Evolutionary conservation across 2,329 filamentous ascomycete genomes (phyloP).

Genomic region (Botryotinia globosa): DNA sequence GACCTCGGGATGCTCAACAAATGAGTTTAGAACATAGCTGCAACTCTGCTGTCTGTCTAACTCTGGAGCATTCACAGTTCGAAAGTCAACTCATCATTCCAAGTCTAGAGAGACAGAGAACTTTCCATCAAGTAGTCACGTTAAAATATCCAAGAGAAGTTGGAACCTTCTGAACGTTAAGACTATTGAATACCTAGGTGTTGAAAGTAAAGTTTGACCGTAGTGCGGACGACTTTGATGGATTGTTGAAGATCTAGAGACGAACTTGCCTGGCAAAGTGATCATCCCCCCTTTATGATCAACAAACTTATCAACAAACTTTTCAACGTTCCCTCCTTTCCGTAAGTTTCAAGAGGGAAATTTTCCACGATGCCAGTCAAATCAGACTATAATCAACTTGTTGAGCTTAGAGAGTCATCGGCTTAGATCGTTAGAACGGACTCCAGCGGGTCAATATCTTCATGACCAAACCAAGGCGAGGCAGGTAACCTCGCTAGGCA

Average conservation of each 20-base stretch:
- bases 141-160: no score
- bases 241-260: background rate
- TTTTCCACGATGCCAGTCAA: background rate
- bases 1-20: background rate
- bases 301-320: background rate
- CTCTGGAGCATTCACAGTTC: background rate
- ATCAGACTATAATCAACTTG: background rate
- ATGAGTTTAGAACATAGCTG: background rate
- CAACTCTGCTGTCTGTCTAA: background rate
- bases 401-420: background rate
- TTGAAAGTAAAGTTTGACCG: background rate
- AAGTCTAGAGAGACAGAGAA: background rate
- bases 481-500: background rate
- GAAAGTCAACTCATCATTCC: background rate
- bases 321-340: background rate
- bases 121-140: background rate
- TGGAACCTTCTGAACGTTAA: fast-evolving
- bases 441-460: background rate
- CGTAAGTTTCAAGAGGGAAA: background rate
- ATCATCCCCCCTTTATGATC: background rate
- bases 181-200: no score
- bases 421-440: background rate
- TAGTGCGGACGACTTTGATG: background rate
- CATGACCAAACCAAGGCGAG: background rate
- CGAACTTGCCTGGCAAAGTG: background rate